Evolutionary conservation across 2,329 filamentous ascomycete genomes (phyloP), one percentile per base, ranked within the genome.

Genomic region (Clonostachys sp.): DNA sequence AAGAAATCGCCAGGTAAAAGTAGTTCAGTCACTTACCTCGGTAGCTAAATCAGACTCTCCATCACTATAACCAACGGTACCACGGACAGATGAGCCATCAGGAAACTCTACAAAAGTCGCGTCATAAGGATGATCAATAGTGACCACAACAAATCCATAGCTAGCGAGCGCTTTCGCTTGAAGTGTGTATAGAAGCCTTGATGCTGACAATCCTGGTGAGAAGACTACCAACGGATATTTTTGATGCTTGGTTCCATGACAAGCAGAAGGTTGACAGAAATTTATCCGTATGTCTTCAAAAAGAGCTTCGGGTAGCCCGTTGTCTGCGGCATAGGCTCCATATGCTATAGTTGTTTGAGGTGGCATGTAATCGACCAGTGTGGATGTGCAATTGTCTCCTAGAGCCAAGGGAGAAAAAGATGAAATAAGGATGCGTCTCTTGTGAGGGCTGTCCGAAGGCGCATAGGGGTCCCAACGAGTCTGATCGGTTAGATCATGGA

Each of bases 51-150:
- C 16, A 12, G 48, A 30, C 30, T 34, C 48, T n/a, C 53, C 50
- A 6, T 46, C 49, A 8, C 53, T 41, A 51, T 59, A 55, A 7
- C 61, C 55, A 9, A 51, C 45, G 24, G 39, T 16, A 3, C 50
- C 48, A 41, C 44, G 44, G 10, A 57, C 35, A 7, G 60, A 48
- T 7, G 59, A 60, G 4, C 62, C 70, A 39, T 73, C 61, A 3
- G 69, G 67, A 41, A 69, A 74, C 45, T 72, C 65, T 14, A 76
- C 63, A 30, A 70, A 57, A 7, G 56, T 50, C 1, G 66, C 58
- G 44, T 75, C 72, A 48, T 72, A 64, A 0, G 73, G 64, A 45
- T 76, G 73, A 50, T 77, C 74, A 36, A 77, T 57, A 0, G 72
- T 61, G 12, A 74, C 58, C 12, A 77, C 68, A 6, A 65, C 59